Base-by-base conservation (phyloP, 2,329 filamentous ascomycete species). In the Colletotrichum cereale region DNA sequence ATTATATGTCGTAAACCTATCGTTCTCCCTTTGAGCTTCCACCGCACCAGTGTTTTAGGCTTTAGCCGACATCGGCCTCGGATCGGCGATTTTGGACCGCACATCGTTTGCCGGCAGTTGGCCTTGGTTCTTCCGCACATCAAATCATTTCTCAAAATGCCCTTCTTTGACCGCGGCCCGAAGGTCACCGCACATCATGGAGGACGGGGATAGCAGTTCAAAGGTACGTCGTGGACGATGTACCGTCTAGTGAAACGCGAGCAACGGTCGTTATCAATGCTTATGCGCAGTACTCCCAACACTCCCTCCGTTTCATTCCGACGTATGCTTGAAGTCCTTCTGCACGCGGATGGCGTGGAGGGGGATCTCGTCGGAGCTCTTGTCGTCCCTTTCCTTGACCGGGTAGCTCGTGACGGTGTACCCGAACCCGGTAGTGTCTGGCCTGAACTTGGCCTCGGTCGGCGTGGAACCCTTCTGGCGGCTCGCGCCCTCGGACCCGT, bases 331-430 rank as follows among this genome's bases (percentile, higher is more conserved):
- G 64, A 84, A 80, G 12, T 82, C 79, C 18, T 60, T 83, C 2
- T 82, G 75, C 3, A 84, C 80, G n/a, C 79, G 73, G 12, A 84
- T 84, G 1, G 79, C 78, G 47, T 82, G 79, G 47, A 84, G 67
- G 1, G 82, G 81, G 34, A 83, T 79, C 26, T 82, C 82, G 31
- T 84, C 81, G 1, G 78, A 80, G 63, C 77, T 78, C 18, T 76
- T 72, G 34, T 78, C 77, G 1, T 75, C 75, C 5, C 73, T 73
- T 5, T 78, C 76, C 2, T 63, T 70, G n/a, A 72, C 76, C 1
- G 78, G 77, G 58, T 76, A 80, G 8, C 77, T 80, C 36, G 77
- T 78, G 2, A 80, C 78, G 0, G 76, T 79, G 36, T 80, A 78
- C 12, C 75, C 75, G 48, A 77, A 80, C 0, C 78, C 79, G 3